A percentile compares a stretch with the other conserved stretches of the same genome.
These are phyloP conservation scores for Penicillium sp. DNA, from an alignment of 2,329 filamentous ascomycete genomes.

Conservation along the genomic window DNA sequence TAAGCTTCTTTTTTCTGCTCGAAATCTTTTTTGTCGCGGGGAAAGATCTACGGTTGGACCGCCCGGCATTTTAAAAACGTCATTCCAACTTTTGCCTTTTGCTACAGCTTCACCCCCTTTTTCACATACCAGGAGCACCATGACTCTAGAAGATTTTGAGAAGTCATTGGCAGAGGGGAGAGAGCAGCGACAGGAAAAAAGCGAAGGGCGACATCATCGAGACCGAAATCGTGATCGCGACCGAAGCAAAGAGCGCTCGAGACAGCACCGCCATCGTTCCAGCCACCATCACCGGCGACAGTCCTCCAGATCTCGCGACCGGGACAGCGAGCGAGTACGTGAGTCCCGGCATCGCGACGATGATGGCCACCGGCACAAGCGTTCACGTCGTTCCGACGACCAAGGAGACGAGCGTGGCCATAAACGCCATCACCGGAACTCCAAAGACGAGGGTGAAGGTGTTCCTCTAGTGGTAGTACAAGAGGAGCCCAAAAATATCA, in stretches of 20 bases:
- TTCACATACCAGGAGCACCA: slow-evolving; percentile 24
- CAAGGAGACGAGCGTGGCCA: slow-evolving; percentile 44
- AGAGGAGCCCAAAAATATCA: slow-evolving; percentile 40
- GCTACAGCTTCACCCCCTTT: slow-evolving; percentile 13
- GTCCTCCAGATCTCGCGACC: slow-evolving; percentile 33
- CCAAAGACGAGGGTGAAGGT: slow-evolving; percentile 36
- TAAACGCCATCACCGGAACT: slow-evolving; percentile 40
- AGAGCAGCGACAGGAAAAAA: slow-evolving; percentile 31
- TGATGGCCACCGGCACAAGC: slow-evolving; percentile 56
- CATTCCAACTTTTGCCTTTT: slow-evolving; percentile 24
- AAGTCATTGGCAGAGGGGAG: slow-evolving; percentile 59
- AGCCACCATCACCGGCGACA: slow-evolving; percentile 38
- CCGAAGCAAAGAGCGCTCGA: slow-evolving; percentile 35
- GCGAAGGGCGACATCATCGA: slow-evolving; percentile 31
- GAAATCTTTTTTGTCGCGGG: slow-evolving; percentile 27
- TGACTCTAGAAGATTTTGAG: slow-evolving; percentile 67
- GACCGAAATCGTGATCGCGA: slow-evolving; percentile 29
- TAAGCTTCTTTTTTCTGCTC: slow-evolving; percentile 18
- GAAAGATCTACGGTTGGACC: slow-evolving; percentile 26
- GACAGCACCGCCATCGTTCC: slow-evolving; percentile 24
- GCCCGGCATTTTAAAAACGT: slow-evolving; percentile 27
- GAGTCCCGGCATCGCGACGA: slow-evolving; percentile 41
- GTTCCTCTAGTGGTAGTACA: slow-evolving; percentile 27
- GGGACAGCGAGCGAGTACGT: slow-evolving; percentile 28
- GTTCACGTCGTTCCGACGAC: slow-evolving; percentile 50